Conservation (phyloP, 108 stramenopile species). For the Cyclotella choctawhatcheeana region DNA sequence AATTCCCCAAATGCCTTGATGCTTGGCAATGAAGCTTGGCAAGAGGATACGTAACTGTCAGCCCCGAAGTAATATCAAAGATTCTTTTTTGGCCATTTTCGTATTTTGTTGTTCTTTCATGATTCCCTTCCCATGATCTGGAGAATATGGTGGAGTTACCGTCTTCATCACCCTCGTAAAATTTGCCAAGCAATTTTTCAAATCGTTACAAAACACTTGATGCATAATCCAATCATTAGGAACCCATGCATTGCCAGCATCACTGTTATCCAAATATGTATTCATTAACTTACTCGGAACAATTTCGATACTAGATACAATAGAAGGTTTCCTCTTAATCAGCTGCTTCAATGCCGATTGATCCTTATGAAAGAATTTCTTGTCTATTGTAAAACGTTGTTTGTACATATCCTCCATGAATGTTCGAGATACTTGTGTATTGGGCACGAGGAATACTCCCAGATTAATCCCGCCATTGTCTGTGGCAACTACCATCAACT, state of each 20-base stretch:
- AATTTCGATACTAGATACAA: constrained; percentile 1
- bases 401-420: constrained; percentile 25
- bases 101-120: no score
- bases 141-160: constrained; percentile 8
- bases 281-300: constrained; percentile 8
- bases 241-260: constrained; percentile 7
- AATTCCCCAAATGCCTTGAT: no score
- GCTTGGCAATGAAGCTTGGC: no score
- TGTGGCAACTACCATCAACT: constrained; percentile 19
- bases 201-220: constrained; percentile 13
- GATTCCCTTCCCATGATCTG: neutral
- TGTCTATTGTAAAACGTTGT: constrained; percentile 1
- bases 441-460: constrained; percentile 34
- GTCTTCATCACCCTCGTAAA: constrained; percentile 5
- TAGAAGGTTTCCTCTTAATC: neutral
- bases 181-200: neutral
- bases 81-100: no score
- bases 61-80: no score
- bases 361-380: constrained; percentile 17
- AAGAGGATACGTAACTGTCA: no score
- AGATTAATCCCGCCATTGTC: constrained; percentile 30
- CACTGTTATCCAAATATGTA: constrained; percentile 13
- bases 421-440: constrained; percentile 2
- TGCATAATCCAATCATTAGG: constrained; percentile 18
- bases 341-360: constrained; percentile 25